phyloP scores from a whole-genome alignment of 2,329 filamentous ascomycete species.

The Hymenoscyphus scutula region DNA sequence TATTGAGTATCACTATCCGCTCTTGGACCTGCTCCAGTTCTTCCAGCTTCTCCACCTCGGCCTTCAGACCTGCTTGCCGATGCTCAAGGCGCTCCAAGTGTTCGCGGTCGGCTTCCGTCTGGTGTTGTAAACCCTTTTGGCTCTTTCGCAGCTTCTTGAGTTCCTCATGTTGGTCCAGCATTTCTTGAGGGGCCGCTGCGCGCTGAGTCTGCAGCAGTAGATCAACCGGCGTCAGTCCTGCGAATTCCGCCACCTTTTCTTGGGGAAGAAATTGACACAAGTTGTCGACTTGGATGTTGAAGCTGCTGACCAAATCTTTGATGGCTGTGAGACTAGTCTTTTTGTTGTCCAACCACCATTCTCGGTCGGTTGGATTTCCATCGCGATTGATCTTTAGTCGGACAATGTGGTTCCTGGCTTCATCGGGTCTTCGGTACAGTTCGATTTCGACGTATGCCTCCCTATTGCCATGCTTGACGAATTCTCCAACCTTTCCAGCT shows the following conservation, averaged over 20 bases:
- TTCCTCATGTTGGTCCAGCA: slow-evolving; percentile 73
- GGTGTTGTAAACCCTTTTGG: slow-evolving; percentile 62
- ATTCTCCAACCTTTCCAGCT: slow-evolving; percentile 80
- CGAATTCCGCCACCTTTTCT: slow-evolving; percentile 93
- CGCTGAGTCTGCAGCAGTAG: slow-evolving; percentile 82
- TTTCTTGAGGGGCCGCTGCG: slow-evolving; percentile 78
- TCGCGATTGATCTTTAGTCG: slow-evolving; percentile 75
- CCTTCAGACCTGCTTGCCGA: slow-evolving; percentile 70
- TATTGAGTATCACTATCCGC: slow-evolving; percentile 63
- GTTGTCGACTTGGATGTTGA: slow-evolving; percentile 95
- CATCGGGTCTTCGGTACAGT: slow-evolving; percentile 63
- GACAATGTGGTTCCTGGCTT: slow-evolving; percentile 68
- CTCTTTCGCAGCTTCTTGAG: slow-evolving; percentile 69
- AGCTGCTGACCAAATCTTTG: slow-evolving; percentile 62
- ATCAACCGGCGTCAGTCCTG: slow-evolving; percentile 75
- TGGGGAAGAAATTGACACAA: slow-evolving; percentile 96
- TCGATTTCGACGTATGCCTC: slow-evolving; percentile 88
- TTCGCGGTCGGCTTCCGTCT: slow-evolving; percentile 58
- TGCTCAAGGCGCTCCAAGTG: slow-evolving; percentile 65
- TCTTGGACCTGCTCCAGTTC: slow-evolving; percentile 69
- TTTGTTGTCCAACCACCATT: slow-evolving; percentile 74
- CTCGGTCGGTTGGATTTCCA: slow-evolving; percentile 64
- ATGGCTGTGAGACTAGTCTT: slow-evolving; percentile 62
- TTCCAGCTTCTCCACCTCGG: slow-evolving; percentile 78
- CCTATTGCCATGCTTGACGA: slow-evolving; percentile 83